Evolutionary conservation across 495 filamentous ascomycete species (phyloP), one percentile per base, ranked within the genome.

Genomic region (Trichoderma asperelloides): DNA sequence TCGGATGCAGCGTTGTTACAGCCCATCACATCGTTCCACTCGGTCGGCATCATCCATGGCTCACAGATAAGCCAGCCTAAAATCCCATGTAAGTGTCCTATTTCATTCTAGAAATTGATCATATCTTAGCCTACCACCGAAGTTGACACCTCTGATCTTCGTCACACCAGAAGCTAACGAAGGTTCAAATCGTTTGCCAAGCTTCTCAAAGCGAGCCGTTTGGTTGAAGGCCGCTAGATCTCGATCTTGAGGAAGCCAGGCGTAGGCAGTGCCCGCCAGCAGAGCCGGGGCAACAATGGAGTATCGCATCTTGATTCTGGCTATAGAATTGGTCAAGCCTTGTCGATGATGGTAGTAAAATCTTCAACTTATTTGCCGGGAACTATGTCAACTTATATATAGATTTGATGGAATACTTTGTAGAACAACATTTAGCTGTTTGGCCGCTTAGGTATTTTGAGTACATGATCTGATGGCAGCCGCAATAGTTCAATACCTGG

Each of bases 31-130:
- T 66, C 69, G 25, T 43, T 73, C 83, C 83, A 86, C 63, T 78
- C 79, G 23, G 68, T 72, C 12, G 67, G 65, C 18, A 77, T 76
- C 70, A 87, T 80, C 84, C 83, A 87, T 15, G 83, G 82, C 72
- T 87, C 85, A 47, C 85, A 77, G 43, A 85, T 74, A 65, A 87
- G 69, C 71, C 71, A 73, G 27, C 67, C 71, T 71, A 49, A 25
- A 45, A 45, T 23, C 33, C 18, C n/a, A 13, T 21, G 64, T 63
- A 39, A 18, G 30, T 47, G 18, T 39, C 37, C 28, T 28, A 11
- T 67, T 21, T n/a, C 21, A 43, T 45, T 64, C 18, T 23, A 23
- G n/a, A 21, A 66, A 25, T 55, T 67, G 5, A 21, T 51, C 16
- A n/a, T 4, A 30, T 13, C 15, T 15, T 15, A 11, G 18, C 55